Evolutionary conservation across 2,329 filamentous ascomycete genomes (phyloP).

Genomic region (Claviceps lovelessii): DNA sequence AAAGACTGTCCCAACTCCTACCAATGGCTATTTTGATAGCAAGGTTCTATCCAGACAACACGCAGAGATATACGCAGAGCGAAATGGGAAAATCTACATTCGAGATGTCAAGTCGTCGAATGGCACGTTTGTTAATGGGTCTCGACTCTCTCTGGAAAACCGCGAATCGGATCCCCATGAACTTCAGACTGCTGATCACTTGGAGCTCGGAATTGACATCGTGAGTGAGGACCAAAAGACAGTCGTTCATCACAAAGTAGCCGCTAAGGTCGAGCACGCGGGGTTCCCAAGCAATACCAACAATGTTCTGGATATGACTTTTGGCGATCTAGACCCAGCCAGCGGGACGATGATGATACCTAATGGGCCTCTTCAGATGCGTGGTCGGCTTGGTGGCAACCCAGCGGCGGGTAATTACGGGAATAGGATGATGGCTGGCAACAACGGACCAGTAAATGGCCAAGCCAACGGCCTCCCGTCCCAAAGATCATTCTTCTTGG

Average conservation of each 20-base stretch:
- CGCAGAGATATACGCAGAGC: slow-evolving; percentile 84
- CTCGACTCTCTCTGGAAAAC: slow-evolving; percentile 81
- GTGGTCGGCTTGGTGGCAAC: slow-evolving; percentile 56
- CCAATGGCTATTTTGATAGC: slow-evolving; percentile 94
- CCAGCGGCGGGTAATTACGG: slow-evolving; percentile 47
- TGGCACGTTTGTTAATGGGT: slow-evolving; percentile 92
- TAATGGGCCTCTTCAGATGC: slow-evolving; percentile 53
- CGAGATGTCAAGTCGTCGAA: slow-evolving; percentile 97
- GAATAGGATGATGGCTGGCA: slow-evolving; percentile 44
- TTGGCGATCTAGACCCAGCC: slow-evolving; percentile 77
- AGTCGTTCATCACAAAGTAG: slow-evolving; percentile 95
- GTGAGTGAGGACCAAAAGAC: slow-evolving; percentile 98
- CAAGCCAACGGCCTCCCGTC: slow-evolving; percentile 49
- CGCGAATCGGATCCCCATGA: slow-evolving; percentile 93
- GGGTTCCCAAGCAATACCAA: slow-evolving; percentile 63
- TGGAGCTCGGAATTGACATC: slow-evolving; percentile 95
- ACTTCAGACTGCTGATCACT: slow-evolving; percentile 74
- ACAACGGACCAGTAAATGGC: slow-evolving; percentile 28
- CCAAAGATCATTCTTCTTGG: slow-evolving; percentile 72
- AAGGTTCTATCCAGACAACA: slow-evolving; percentile 95
- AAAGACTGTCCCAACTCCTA: slow-evolving; percentile 79
- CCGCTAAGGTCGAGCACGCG: slow-evolving; percentile 89
- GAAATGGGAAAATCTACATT: slow-evolving; percentile 83
- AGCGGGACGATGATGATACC: slow-evolving; percentile 60
- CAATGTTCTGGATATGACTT: slow-evolving; percentile 76